A percentile compares a stretch with the other conserved stretches of the same genome.
These are phyloP conservation scores for Dioszegia crocea DNA, from an alignment of 768 basidiomycete genomes.

Conservation along the genomic window DNA sequence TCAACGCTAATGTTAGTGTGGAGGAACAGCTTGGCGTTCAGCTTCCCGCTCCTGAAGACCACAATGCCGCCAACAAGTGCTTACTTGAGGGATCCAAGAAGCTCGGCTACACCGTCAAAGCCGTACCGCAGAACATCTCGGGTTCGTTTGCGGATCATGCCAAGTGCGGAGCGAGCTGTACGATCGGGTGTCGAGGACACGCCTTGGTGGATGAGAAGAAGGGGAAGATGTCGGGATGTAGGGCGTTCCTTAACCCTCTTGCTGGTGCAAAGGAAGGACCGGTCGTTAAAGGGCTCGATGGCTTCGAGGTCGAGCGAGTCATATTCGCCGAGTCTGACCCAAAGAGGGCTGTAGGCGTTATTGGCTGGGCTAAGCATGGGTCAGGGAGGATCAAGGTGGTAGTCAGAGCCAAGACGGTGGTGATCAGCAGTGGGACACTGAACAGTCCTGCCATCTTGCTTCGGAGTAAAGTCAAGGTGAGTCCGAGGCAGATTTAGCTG, in stretches of 20 bases:
- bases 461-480: slow-evolving; percentile 25
- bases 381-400: background rate
- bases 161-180: slow-evolving; percentile 10
- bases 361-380: background rate
- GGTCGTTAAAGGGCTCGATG: slow-evolving; percentile 4
- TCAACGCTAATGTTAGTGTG: background rate
- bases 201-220: slow-evolving; percentile 1
- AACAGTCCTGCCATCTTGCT: slow-evolving; percentile 39
- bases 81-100: background rate
- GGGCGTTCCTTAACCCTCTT: slow-evolving; percentile 6
- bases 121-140: slow-evolving; percentile 11
- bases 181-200: slow-evolving; percentile 8
- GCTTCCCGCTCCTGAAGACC: background rate
- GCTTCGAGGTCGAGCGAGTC: slow-evolving; percentile 9
- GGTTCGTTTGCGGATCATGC: slow-evolving; percentile 1
- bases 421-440: slow-evolving; percentile 36
- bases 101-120: slow-evolving; percentile 3
- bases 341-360: background rate
- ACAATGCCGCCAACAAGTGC: slow-evolving; percentile 1
- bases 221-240: slow-evolving; percentile 14
- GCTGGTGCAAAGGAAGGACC: background rate
- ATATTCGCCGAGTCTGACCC: background rate
- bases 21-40: background rate
- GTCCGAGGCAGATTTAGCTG: background rate
- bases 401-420: slow-evolving; percentile 17